Base-by-base conservation (phyloP, 495 filamentous ascomycete species). In the Daldinia decipiens region DNA sequence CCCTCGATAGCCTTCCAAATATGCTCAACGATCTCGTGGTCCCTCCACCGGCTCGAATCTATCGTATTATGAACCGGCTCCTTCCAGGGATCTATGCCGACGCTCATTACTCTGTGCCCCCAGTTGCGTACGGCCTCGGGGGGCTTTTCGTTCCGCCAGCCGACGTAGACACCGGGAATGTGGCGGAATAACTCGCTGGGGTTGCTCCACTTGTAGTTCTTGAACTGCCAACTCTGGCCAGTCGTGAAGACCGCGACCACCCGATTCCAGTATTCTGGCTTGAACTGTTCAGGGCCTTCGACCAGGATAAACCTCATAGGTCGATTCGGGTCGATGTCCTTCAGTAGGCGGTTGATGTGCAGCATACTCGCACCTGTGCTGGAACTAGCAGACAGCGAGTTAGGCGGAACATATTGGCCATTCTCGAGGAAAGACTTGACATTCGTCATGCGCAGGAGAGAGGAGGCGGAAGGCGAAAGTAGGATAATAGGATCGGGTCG, bases 171-270 rank as follows among this genome's bases (percentile, higher is more conserved):
- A 54, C 95, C 95, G 13, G 91, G 84, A 19, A 92, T 90, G 70
- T 97, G 91, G 67, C 88, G 86, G 81, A 99, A 99, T 32, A 99
- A 84, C 68, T 98, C 95, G 3, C 87, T 82, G 4, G 96, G 92
- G 27, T 93, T 88, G 65, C 91, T 90, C 94, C 95, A 98, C 81
- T 95, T 96, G 86, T 98, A 99, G 52, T 89, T 91, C 81, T 97
- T 97, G 82, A 98, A 99, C 79, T 99, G 95, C 95, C 95, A 99
- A 11, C 91, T 90, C 79, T 99, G 95, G 24, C 95, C 95, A 8
- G 95, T 99, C 0, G 95, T 99, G 81, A 99, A 99, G 51, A 99
- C 93, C 8, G 93, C 96, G 8, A 98, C 95, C 9, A 99, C 92
- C 19, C 96, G 90, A 63, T 90, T 88, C 95, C 95, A 99, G 82